phyloP scores from a whole-genome alignment of 139 green algal species.

The Coccomyxa sp. region DNA sequence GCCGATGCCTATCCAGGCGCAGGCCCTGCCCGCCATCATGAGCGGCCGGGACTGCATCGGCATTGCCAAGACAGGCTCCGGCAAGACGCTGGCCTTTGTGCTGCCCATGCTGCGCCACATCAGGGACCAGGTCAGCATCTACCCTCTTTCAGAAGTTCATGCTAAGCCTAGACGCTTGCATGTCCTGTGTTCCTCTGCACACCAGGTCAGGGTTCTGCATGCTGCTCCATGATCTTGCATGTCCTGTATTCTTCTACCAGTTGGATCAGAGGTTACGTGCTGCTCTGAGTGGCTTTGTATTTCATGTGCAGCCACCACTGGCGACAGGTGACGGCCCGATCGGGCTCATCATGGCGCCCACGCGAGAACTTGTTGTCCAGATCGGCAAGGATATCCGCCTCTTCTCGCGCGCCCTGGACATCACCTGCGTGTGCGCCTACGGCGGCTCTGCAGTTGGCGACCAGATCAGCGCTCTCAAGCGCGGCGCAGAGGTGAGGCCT shows the following conservation, averaged over 20 bases:
- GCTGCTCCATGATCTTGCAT: too few relatives aligned
- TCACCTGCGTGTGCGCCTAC: constrained; percentile 79
- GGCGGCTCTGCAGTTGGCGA: constrained; percentile 84
- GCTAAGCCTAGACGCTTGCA: too few relatives aligned
- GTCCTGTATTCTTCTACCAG: too few relatives aligned
- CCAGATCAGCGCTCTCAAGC: constrained; percentile 95
- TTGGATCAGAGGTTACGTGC: too few relatives aligned
- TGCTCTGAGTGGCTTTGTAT: too few relatives aligned
- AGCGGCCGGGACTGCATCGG: constrained; percentile 94
- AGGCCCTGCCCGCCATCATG: constrained; percentile 97
- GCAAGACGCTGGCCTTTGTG: constrained; percentile 98
- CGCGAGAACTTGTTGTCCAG: constrained; percentile 87
- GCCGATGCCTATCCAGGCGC: constrained; percentile 92
- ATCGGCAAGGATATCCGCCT: constrained; percentile 74
- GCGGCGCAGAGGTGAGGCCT: constrained; percentile 56
- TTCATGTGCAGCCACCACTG: constrained; percentile 10
- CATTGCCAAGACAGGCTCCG: constrained; percentile 96
- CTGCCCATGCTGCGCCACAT: constrained; percentile 96
- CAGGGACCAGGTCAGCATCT: constrained; percentile 82
- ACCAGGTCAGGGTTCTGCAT: too few relatives aligned
- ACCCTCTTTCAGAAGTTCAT: too few relatives aligned
- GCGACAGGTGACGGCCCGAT: constrained; percentile 78
- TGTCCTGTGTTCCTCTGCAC: too few relatives aligned
- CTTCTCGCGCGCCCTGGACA: constrained; percentile 62
- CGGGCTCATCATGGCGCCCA: constrained; percentile 93